phyloP scores from a whole-genome alignment of 768 basidiomycete species.

The Mycena metata region DNA sequence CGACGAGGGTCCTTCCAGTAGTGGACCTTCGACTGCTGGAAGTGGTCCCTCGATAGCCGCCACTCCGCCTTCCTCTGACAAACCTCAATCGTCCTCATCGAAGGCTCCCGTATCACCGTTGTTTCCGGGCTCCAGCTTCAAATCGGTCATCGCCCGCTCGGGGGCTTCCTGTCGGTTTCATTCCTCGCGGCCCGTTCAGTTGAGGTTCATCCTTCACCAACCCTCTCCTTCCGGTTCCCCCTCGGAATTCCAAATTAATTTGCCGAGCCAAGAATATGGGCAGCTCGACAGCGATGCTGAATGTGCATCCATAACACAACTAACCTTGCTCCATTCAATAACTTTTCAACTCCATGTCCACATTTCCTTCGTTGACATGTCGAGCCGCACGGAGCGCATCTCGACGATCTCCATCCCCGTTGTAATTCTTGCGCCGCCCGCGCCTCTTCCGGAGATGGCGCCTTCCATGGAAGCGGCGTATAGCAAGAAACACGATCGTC shows the following conservation, averaged over 20 bases:
- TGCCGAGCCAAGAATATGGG: slow-evolving; percentile 58
- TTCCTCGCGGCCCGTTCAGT: slow-evolving; percentile 75
- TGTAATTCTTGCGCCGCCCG: slow-evolving; percentile 78
- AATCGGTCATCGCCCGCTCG: slow-evolving; percentile 79
- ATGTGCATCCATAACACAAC: slow-evolving; percentile 83
- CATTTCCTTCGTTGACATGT: slow-evolving; percentile 82
- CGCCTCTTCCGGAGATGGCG: slow-evolving; percentile 86
- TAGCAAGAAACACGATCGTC: slow-evolving; percentile 89
- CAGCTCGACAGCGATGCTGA: slow-evolving; percentile 71
- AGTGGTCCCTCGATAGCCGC: slow-evolving; percentile 51
- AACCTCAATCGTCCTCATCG: slow-evolving; percentile 51
- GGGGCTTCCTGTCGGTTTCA: slow-evolving; percentile 96
- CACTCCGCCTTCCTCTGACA: slow-evolving; percentile 44
- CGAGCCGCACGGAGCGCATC: slow-evolving; percentile 75
- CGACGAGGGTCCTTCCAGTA: slow-evolving; percentile 50
- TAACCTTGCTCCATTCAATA: slow-evolving; percentile 86
- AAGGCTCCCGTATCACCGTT: slow-evolving; percentile 56
- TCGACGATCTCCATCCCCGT: slow-evolving; percentile 78
- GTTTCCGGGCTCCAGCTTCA: slow-evolving; percentile 58
- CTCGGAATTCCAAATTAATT: slow-evolving; percentile 57
- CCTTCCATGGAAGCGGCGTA: slow-evolving; percentile 80
- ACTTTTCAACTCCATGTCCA: slow-evolving; percentile 81
- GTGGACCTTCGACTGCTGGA: slow-evolving; percentile 37
- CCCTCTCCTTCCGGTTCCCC: slow-evolving; percentile 65
- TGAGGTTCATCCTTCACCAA: slow-evolving; percentile 87